These are phyloP conservation scores for Hypoxylon sp. DNA, from an alignment of 2,329 filamentous ascomycete genomes.

Conservation along the genomic window DNA sequence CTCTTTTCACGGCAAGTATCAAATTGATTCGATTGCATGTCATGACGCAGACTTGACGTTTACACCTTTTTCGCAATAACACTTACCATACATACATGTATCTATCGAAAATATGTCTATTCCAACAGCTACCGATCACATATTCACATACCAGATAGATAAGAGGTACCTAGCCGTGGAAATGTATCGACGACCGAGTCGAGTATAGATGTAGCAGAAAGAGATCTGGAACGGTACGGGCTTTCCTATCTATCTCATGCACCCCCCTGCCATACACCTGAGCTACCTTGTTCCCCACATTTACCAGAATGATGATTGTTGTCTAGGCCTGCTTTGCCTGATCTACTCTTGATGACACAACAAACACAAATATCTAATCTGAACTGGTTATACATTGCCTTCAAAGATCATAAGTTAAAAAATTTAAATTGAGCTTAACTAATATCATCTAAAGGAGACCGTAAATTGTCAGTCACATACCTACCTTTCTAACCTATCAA, in stretches of 20 bases:
- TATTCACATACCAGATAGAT: too few relatives aligned
- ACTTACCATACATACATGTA: too few relatives aligned
- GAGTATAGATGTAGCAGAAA: neutral
- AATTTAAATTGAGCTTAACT: neutral
- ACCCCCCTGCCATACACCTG: neutral
- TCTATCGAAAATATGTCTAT: too few relatives aligned
- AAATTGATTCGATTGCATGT: neutral
- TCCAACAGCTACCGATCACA: too few relatives aligned
- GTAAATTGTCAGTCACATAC: neutral
- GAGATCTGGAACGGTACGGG: neutral
- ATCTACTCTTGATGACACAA: constrained; percentile 40
- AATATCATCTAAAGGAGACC: neutral
- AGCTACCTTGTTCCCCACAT: too few relatives aligned
- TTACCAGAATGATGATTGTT: constrained; percentile 38
- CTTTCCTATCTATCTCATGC: neutral
- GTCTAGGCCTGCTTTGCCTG: constrained; percentile 48
- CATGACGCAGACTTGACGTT: neutral
- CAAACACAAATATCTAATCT: constrained; percentile 26
- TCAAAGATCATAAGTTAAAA: neutral
- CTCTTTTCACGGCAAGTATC: neutral
- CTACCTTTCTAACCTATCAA: too few relatives aligned
- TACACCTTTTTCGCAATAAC: too few relatives aligned
- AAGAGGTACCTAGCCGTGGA: too few relatives aligned
- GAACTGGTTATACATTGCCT: constrained; percentile 14
- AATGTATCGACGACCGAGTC: neutral